Evolutionary conservation across 2,329 filamentous ascomycete species (phyloP), one percentile per base, ranked within the genome.

Genomic region (Metarhizium album): DNA sequence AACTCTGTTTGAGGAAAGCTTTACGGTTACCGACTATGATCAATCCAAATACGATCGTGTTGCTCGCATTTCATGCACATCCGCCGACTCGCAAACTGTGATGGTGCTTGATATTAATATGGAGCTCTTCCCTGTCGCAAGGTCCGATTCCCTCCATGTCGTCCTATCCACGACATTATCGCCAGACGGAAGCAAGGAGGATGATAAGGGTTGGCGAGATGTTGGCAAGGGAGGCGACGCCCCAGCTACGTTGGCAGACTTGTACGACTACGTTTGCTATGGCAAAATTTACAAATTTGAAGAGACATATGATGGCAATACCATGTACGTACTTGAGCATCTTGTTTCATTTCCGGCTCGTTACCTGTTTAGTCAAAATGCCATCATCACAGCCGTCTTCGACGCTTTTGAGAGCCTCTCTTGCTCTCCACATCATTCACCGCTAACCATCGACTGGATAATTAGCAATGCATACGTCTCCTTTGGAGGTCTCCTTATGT

Each of bases 11-110:
- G 90, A 96, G 71, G 90, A 95, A 65, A 84, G 81, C 62, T 96
- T 97, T 78, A 86, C 79, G 54, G 78, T 97, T 62, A 91, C 82
- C 59, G 72, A 79, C 50, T 74, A 89, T 67, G 87, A 95, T 73
- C 79, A 83, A 63, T 80, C 84, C 63, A 95, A 96, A 72, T 98
- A 98, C 71, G 93, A 97, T 73, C 88, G 91, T 57, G 91, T 96
- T 24, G 86, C 88, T 50, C 91, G 93, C 59, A 81, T 97, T 64
- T 81, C 75, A 50, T 90, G 82, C 64, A 86, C 79, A 48, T 91
- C 86, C 23, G 75, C 79, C 58, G 89, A 95, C 70, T 80, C 79
- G 60, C 76, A 81, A 56, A 87, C 86, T 29, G 77, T 81, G 56
- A 83, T 97, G 73, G 84, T 82, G 5, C 86, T 98, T 54, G 93